Base-by-base conservation (phyloP, 805 yeast species). In the Suhomyces faveliae region DNA sequence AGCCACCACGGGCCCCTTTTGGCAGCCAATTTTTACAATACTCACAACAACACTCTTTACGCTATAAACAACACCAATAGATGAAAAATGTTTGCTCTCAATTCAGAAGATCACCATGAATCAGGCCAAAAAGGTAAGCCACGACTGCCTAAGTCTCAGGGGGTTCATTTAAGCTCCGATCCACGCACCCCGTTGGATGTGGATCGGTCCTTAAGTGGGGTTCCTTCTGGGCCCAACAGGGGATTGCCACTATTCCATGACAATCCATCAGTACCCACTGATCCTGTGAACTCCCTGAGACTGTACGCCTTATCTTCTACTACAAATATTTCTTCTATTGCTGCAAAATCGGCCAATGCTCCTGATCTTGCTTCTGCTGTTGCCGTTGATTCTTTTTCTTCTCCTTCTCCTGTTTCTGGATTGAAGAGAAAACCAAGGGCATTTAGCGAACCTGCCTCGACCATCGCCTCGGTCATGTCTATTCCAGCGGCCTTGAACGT, bases 201-300 rank as follows among this genome's bases (percentile, higher is more conserved):
- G 25, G 44, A 20, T 19, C n/a, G 19, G 27, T 10, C 7, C 44
- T 30, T 30, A 21, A 19, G 30, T 33, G 33, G 22, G 44, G 44
- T 21, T 8, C 38, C 38, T 30, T 30, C 24, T 11, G 38, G 44
- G 4, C 17, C 44, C 27, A 42, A 23, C 44, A 42, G 44, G 25
- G 44, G 44, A 8, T 25, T 20, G 22, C 21, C 44, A n/a, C 11
- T 30, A 13, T n/a, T 11, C 30, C 22, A n/a, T n/a, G 44, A 27
- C 15, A 21, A n/a, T 11, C 30, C 35, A 10, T 29, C 49, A 10
- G 38, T 19, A 6, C 23, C 40, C 24, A 11, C 23, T 11, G 43
- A 27, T 2, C 40, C 44, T 42, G 47, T 57, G 51, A 55, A 50
- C 55, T 42, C 58, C 61, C 63, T 59, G 63, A 58, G 63, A 59